Conservation (phyloP, 495 filamentous ascomycete genomes). For the Saxophila tyrrhenica region DNA sequence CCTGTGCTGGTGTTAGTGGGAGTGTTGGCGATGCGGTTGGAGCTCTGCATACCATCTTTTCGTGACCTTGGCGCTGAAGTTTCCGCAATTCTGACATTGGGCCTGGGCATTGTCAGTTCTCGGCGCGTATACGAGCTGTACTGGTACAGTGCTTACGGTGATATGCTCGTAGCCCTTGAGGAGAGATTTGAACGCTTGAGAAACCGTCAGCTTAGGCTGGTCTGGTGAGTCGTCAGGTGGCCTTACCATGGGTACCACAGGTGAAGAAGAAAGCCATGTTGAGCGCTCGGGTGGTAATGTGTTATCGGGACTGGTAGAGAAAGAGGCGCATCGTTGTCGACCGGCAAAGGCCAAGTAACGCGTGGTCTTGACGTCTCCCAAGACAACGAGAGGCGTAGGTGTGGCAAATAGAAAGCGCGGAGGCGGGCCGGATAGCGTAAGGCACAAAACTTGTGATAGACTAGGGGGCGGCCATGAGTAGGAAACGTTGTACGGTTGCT, state of each 20-base stretch:
- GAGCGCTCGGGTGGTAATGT: not conserved
- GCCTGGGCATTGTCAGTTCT: not conserved
- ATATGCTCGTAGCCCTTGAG: slow-evolving; percentile 31
- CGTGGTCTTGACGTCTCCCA: slow-evolving; percentile 2
- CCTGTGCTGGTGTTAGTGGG: slow-evolving; percentile 8
- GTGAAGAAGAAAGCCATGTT: slow-evolving; percentile 32
- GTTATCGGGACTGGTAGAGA: not conserved
- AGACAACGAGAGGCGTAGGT: not conserved
- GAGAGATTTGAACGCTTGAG: slow-evolving; percentile 26
- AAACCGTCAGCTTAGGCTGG: too few relatives aligned
- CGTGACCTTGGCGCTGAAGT: slow-evolving; percentile 24
- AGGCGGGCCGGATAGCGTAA: too few relatives aligned
- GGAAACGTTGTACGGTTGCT: too few relatives aligned
- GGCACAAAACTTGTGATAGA: too few relatives aligned
- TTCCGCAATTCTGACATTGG: slow-evolving; percentile 37
- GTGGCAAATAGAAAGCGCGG: not conserved
- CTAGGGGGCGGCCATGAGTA: too few relatives aligned
- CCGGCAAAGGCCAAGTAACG: not conserved
- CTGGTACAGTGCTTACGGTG: slow-evolving; percentile 8
- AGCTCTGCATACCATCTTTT: slow-evolving; percentile 26
- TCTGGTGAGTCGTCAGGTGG: not conserved
- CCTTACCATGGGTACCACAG: slow-evolving; percentile 33
- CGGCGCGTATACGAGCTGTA: not conserved
- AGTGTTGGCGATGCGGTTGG: not conserved
- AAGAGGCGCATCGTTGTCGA: not conserved